phyloP scores from a whole-genome alignment of 2,329 filamentous ascomycete species.

The Tolypocladium pustulatum region DNA sequence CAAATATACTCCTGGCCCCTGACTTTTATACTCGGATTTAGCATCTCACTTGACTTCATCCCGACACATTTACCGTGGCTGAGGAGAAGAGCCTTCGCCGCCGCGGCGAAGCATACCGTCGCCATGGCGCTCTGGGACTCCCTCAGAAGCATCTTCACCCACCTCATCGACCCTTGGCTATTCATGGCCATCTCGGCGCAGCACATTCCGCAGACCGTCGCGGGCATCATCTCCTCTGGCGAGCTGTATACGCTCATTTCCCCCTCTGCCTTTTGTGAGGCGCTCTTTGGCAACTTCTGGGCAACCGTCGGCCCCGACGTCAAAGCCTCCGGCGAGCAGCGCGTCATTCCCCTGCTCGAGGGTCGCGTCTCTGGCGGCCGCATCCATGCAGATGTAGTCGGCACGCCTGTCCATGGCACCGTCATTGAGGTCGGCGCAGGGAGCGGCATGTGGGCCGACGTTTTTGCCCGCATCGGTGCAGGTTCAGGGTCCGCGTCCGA shows the following conservation, averaged over 20 bases:
- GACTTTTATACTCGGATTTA: background rate
- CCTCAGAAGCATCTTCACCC: conserved; percentile 15
- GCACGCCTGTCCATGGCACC: conserved; percentile 33
- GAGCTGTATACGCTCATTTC: conserved; percentile 29
- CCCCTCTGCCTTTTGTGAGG: conserved; percentile 28
- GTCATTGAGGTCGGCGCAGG: conserved; percentile 55
- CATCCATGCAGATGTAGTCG: conserved; percentile 19
- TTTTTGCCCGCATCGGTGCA: conserved; percentile 29
- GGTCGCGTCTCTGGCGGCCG: conserved; percentile 31
- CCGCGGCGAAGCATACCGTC: background rate
- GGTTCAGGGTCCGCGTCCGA: conserved; percentile 2
- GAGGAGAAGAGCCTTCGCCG: background rate
- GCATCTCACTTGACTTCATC: background rate
- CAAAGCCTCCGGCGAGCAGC: conserved; percentile 26
- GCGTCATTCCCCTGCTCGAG: conserved; percentile 44
- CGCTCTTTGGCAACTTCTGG: conserved; percentile 57
- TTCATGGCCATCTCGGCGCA: conserved; percentile 39
- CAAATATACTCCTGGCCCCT: background rate
- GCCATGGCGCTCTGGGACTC: conserved; percentile 14
- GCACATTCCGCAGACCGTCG: conserved; percentile 42
- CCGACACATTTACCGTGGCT: background rate
- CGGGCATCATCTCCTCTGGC: conserved; percentile 24
- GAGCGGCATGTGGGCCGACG: conserved; percentile 47
- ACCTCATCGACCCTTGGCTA: conserved; percentile 36
- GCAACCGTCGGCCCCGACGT: conserved; percentile 38